Conservation (phyloP, 78 protist genomes). For the Paulinella micropora region DNA sequence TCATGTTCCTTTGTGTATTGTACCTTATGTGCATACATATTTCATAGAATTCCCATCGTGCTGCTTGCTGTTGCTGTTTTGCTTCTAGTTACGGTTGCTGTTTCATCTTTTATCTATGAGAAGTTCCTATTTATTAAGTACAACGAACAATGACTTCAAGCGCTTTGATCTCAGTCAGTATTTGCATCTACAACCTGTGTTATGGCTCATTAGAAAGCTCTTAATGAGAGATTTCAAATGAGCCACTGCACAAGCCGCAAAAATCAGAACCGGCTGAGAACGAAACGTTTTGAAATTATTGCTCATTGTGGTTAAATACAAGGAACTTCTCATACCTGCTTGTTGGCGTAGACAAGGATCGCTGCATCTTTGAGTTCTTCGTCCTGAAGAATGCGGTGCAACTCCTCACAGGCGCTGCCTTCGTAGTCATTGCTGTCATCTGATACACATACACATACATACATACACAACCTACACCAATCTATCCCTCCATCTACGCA, state of each 20-base stretch:
- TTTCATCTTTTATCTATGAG: not conserved
- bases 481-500: not conserved
- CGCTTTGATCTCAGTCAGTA: too few species aligned
- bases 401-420: not conserved
- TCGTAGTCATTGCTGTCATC: not conserved
- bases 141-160: too few species aligned
- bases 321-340: too few species aligned
- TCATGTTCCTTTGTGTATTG: not conserved
- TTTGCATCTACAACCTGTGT: too few species aligned
- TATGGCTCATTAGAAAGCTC: too few species aligned
- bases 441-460: too few species aligned
- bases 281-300: too few species aligned
- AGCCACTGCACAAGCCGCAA: too few species aligned
- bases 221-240: too few species aligned
- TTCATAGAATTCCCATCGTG: not conserved
- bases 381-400: slow-evolving; percentile 58
- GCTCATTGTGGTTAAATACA: too few species aligned
- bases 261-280: too few species aligned
- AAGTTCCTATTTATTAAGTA: too few species aligned
- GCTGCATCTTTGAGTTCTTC: slow-evolving; percentile 66
- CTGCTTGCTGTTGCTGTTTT: not conserved
- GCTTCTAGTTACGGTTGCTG: not conserved
- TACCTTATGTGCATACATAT: not conserved
- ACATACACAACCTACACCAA: not conserved
- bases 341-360: slow-evolving; percentile 77